Evolutionary conservation across 352 stramenopile genomes (phyloP), one percentile per base, ranked within the genome.

Genomic region (Aphanomyces euteiches): DNA sequence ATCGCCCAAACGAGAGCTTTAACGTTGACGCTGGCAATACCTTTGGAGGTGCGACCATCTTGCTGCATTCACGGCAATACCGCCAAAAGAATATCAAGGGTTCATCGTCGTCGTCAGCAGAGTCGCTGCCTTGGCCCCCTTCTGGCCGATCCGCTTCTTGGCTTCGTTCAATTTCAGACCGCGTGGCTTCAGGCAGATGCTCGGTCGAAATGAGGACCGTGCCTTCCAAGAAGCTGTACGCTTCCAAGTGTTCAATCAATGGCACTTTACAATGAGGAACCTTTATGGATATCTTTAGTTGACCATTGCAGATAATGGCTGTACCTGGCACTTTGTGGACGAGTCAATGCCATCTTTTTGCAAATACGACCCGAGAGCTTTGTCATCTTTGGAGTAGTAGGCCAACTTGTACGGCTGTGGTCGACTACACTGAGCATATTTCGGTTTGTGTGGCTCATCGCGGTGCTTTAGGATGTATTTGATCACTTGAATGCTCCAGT

Each of bases 1-100:
- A 98, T 66, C 98, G 97, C 34, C 95, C 96, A 77, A 99, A 98
- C 12, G 89, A 98, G 77, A 98, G 98, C 78, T 99, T 98, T 88
- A 97, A 98, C 21, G 87, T 92, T 73, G 96, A 96, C 78, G 92
- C 97, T 76, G 83, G 96, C 83, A 87, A 90, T 77, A 80, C 78
- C 10, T 92, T 79, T 41, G 98, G 88, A 8, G 95, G 91, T 7
- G 93, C 97, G 40, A 98, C 93, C 66, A 98, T 88, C 28, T 85
- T 81, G 54, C 85, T 80, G 79, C 96, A 99, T 45, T 96, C 85
- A n/a, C 80, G 93, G 74, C 96, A 99, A 79, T 97, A 98, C n/a
- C 94, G 97, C 92, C 94, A 98, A 67, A 96, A 98, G n/a, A 93
- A 87, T 67, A 99, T 97, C 5, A 79, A 75, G 4, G 86, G 83